Evolutionary conservation across 2,329 filamentous ascomycete species (phyloP).

Genomic region (Aspergillus awamori): DNA sequence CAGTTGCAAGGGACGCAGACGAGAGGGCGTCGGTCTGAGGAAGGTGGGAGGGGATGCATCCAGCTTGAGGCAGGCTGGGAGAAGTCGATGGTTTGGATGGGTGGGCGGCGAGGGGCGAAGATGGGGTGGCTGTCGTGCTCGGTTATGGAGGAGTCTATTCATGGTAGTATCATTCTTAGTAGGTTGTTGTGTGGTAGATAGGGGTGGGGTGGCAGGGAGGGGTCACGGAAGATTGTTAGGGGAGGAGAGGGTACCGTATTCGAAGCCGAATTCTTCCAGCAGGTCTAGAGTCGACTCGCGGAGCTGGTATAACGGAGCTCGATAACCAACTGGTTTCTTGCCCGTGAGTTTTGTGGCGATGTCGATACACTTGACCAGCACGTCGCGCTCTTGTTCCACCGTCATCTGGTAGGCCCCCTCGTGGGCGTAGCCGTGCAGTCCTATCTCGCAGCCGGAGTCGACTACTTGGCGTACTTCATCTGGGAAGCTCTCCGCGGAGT

Average conservation of each 20-base stretch:
- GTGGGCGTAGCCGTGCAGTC: constrained; percentile 64
- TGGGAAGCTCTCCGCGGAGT: constrained; percentile 62
- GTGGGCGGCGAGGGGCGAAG: constrained; percentile 41
- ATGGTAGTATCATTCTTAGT: neutral
- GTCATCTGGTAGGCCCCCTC: constrained; percentile 72
- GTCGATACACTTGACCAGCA: constrained; percentile 73
- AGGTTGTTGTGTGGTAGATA: neutral
- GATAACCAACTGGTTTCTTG: constrained; percentile 61
- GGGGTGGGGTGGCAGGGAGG: too few relatives aligned
- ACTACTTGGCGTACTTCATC: constrained; percentile 54
- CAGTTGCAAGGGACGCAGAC: constrained; percentile 50
- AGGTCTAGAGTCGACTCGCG: constrained; percentile 45
- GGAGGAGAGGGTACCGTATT: constrained; percentile 38
- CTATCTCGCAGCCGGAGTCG: constrained; percentile 58
- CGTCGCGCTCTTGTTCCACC: constrained; percentile 70
- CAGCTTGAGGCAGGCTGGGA: constrained; percentile 45
- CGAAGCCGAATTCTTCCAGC: constrained; percentile 45
- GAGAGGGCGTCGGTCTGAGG: constrained; percentile 33
- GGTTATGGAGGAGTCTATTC: constrained; percentile 44
- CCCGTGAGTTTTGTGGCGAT: constrained; percentile 72
- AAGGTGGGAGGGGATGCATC: constrained; percentile 47
- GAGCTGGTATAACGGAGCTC: constrained; percentile 44
- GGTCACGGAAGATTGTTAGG: neutral
- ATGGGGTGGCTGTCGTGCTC: constrained; percentile 48
- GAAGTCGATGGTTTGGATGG: constrained; percentile 47